Evolutionary conservation across 257 asterid species (phyloP), one percentile per base, ranked within the genome.

Genomic region (Solanum piurae): DNA sequence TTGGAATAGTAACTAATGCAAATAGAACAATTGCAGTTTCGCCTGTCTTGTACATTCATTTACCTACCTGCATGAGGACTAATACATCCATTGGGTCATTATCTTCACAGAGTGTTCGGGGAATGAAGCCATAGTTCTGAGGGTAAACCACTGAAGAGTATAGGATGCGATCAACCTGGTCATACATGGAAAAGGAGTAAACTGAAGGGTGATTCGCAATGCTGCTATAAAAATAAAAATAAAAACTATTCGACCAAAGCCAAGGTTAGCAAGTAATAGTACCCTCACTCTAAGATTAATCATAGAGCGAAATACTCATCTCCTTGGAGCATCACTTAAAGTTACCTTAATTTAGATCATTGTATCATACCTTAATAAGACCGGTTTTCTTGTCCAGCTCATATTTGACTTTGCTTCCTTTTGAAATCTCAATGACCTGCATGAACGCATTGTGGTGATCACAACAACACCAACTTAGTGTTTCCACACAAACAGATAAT

Each of bases 381-480:
- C 99, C 99, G 82, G 98, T 97, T 91, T 95, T 95, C 87, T 97
- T 96, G 94, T 95, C 99, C 62, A 96, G 97, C 90, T 97, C 99
- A 36, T 95, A 97, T 90, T 97, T 97, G 92, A 97, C 98, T 91
- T 97, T 97, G 87, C 96, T 95, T 71, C 99, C 99, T 90, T 95
- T 97, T 38, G 99, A 94, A 40, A 97, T 97, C 93, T 97, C 99
- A 90, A 97, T 94, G 86, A 97, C 99, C 99, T 97, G 90, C 80
- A 89, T 14, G 12, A 49, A 74, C 34, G 37, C 85, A 79, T 58
- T 37, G 4, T 37, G 5, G 12, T 33, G 31, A 46, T 80, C 42
- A 29, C 85, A 46, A 31, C 12, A 80, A 34, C 66, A 79, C 27
- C 25, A 46, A 44, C 20, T 44, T 79, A 44, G 66, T 16, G 85